These are phyloP conservation scores for Yamadazyma scolyti DNA, from an alignment of 805 yeast species.

Conservation along the genomic window DNA sequence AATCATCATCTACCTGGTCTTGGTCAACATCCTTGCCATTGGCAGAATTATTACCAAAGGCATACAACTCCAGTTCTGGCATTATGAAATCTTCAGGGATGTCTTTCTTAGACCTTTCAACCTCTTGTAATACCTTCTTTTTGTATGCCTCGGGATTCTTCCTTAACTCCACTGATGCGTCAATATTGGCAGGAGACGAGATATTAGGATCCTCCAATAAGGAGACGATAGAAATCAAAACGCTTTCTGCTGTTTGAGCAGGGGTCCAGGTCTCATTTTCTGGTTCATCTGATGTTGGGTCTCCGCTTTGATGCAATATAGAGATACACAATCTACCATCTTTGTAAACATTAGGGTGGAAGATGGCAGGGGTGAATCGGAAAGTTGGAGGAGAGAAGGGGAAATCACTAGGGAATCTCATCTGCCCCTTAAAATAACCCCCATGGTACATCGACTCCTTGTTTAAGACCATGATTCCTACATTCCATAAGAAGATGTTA, in stretches of 20 bases:
- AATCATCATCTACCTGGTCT: slow-evolving; percentile 72
- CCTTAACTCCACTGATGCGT: slow-evolving; percentile 89
- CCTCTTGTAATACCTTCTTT: slow-evolving; percentile 74
- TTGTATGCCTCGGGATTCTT: slow-evolving; percentile 75
- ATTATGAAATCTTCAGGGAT: slow-evolving; percentile 83
- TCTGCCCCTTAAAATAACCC: slow-evolving; percentile 90
- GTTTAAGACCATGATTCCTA: slow-evolving; percentile 89
- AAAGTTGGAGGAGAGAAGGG: slow-evolving; percentile 93
- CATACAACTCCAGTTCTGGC: slow-evolving; percentile 62
- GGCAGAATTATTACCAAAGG: slow-evolving; percentile 30
- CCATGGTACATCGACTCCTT: slow-evolving; percentile 90
- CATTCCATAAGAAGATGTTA: slow-evolving; percentile 65
- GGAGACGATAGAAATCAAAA: slow-evolving; percentile 84
- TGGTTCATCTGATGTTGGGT: slow-evolving; percentile 84
- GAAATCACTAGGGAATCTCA: slow-evolving; percentile 88
- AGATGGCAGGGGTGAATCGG: slow-evolving; percentile 88
- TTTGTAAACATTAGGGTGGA: slow-evolving; percentile 91
- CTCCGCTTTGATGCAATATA: slow-evolving; percentile 88
- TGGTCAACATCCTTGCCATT: slow-evolving; percentile 41
- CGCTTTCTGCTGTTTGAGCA: slow-evolving; percentile 89
- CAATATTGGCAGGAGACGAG: slow-evolving; percentile 92
- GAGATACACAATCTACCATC: slow-evolving; percentile 94
- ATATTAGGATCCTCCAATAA: slow-evolving; percentile 91
- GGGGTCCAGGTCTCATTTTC: slow-evolving; percentile 94
- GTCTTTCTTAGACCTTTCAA: slow-evolving; percentile 76